Percentiles rank a stretch among this genome's conserved stretches.
phyloP scores from a whole-genome alignment of 1,139 yeast species.

The Suhomyces choctaworum region DNA sequence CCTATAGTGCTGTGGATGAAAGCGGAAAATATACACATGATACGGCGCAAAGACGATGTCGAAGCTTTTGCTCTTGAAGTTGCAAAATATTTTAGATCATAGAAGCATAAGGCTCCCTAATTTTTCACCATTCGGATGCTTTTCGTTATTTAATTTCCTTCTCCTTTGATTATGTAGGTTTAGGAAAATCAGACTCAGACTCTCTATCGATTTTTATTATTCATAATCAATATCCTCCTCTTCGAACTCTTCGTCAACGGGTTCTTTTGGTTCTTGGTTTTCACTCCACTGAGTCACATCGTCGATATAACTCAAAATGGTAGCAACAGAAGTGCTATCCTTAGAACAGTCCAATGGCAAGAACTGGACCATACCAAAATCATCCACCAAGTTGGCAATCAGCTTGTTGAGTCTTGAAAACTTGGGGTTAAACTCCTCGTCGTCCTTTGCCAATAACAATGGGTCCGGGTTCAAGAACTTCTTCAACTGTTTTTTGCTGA shows the following conservation, averaged over 20 bases:
- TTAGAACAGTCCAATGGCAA: slow-evolving; percentile 84
- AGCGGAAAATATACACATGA: too few species aligned
- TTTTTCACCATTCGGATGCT: too few species aligned
- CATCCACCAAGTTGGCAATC: slow-evolving; percentile 89
- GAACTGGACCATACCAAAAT: slow-evolving; percentile 98
- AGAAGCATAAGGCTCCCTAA: too few species aligned
- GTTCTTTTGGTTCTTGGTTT: slow-evolving; percentile 93
- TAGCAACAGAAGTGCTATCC: slow-evolving; percentile 72
- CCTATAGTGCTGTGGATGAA: too few species aligned
- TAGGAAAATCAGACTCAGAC: too few species aligned
- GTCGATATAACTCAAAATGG: slow-evolving; percentile 88
- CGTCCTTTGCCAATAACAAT: slow-evolving; percentile 48
- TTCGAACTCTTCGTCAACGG: slow-evolving; percentile 37
- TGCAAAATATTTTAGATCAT: too few species aligned
- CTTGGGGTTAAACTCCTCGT: slow-evolving; percentile 62
- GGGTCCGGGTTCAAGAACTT: slow-evolving; percentile 93
- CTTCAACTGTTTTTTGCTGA: slow-evolving; percentile 72
- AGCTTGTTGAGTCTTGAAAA: slow-evolving; percentile 73
- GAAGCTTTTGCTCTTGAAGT: too few species aligned
- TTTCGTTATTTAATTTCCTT: too few species aligned
- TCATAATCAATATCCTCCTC: slow-evolving; percentile 10
- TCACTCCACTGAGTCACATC: slow-evolving; percentile 99
- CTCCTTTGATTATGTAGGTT: too few species aligned
- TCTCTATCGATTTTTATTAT: too few species aligned
- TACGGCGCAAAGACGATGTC: too few species aligned